A percentile compares a stretch with the other conserved stretches of the same genome.
These are phyloP conservation scores for Aquilaria agallochum DNA, from an alignment of 441 rosid genomes.

Conservation along the genomic window DNA sequence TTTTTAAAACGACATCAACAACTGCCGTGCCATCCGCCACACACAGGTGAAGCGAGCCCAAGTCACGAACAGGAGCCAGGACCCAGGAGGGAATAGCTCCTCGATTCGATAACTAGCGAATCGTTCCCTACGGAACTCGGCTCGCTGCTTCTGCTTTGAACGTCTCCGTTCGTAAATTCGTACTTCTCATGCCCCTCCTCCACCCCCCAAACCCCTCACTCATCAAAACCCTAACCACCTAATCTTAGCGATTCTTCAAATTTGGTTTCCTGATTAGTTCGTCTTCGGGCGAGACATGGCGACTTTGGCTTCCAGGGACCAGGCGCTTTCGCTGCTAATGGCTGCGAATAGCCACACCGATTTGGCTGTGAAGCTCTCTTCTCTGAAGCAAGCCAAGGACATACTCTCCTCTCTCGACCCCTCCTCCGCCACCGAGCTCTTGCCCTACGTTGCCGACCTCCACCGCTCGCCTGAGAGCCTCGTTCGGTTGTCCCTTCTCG, in stretches of 20 bases:
- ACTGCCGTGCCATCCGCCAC: no score
- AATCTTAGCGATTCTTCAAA: neutral
- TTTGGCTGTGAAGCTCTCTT: conserved; percentile 92
- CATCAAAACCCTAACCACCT: conserved; percentile 30
- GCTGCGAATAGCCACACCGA: conserved; percentile 91
- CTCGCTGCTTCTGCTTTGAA: no score
- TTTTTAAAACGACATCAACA: no score
- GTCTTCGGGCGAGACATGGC: conserved; percentile 21
- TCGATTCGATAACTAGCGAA: no score
- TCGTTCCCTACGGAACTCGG: no score
- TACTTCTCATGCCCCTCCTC: conserved; percentile 3
- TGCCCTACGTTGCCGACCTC: conserved; percentile 76
- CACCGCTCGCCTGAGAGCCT: conserved; percentile 77
- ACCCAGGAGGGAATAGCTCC: no score
- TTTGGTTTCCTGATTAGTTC: conserved; percentile 8
- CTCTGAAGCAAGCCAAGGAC: conserved; percentile 80
- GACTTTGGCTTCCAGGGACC: conserved; percentile 50
- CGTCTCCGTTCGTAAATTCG: no score
- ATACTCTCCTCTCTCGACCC: conserved; percentile 66
- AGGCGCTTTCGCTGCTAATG: conserved; percentile 78
- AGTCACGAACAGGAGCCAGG: no score
- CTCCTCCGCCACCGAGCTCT: conserved; percentile 71
- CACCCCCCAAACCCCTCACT: conserved; percentile 15
- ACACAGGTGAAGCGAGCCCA: no score
- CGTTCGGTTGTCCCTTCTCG: conserved; percentile 72